Base-by-base conservation (phyloP, 371 early-diverging fungal genomes). In the Apophysomyces trapeziformis region DNA sequence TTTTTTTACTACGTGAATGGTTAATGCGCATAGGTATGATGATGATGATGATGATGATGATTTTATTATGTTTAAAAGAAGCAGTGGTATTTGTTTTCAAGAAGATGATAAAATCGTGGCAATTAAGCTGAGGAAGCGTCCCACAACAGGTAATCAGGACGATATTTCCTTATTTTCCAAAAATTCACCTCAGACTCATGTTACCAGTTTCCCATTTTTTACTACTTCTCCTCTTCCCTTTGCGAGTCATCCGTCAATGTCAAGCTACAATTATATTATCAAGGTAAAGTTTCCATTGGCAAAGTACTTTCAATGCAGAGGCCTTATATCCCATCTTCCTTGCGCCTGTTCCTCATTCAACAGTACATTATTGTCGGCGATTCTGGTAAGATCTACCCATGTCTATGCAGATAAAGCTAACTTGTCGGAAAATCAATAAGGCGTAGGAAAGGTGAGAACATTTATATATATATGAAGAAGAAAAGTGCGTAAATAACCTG, bases 401-500 rank as follows among this genome's bases (percentile, higher is more conserved):
- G 44, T 54, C 58, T 39, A 21, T 14, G 7, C 26, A 36, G 14
- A 43, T 32, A n/a, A 7, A 8, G 32, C 21, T 50, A 21, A 50
- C 21, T 26, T 26, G 18, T 11, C 18, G n/a, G 21, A 9, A 21
- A 45, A 18, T 7, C 6, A 35, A 50, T 50, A 80, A 91, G 90
- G 91, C 60, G 90, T 91, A 60, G 90, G 91, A 67, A 91, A 90
- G 89, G 91, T 88, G 84, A 61, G 41, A 41, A 41, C 41, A 41
- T 0, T 59, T n/a, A 8, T 11, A 11, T 16, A 67, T 47, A 44
- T 36, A 43, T 41, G 12, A 38, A 64, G 44, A 46, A 32, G 46
- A 1, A 57, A 5, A 45, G 8, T 7, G 8, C 16, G 14, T 38
- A 38, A 21, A n/a, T 37, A 12, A 38, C 7, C n/a, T 7, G 56